These are phyloP conservation scores for Naegleria lovaniensis DNA, from an alignment of 208 protist species.

Conservation along the genomic window DNA sequence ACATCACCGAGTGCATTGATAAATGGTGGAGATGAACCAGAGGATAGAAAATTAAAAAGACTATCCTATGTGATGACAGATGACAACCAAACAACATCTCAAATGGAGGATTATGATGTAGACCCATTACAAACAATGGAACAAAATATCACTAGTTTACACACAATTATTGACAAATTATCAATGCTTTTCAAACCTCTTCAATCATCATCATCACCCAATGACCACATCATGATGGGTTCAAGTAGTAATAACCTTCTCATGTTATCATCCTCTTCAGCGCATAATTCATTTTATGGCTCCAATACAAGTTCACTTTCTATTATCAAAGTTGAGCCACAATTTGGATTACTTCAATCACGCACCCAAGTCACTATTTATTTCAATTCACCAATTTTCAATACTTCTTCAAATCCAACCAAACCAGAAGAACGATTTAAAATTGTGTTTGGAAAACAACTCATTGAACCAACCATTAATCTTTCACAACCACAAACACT, in stretches of 20 bases:
- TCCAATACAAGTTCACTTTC: background rate
- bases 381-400: background rate
- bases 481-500: background rate
- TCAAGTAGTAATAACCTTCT: background rate
- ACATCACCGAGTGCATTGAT: too few relatives aligned
- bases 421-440: background rate
- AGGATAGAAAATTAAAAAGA: too few relatives aligned
- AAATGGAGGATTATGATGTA: background rate
- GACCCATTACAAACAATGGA: background rate
- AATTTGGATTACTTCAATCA: background rate
- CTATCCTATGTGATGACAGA: too few relatives aligned
- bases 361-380: background rate
- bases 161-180: conserved; percentile 11
- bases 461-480: background rate
- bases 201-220: too few relatives aligned
- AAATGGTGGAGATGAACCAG: too few relatives aligned
- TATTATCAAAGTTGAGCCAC: background rate
- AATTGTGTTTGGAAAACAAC: background rate
- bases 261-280: background rate
- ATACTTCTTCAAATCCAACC: background rate
- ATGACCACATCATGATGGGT: background rate
- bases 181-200: background rate
- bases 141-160: background rate
- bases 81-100: too few relatives aligned
- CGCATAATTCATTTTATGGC: too few relatives aligned